phyloP scores from a whole-genome alignment of 2,329 filamentous ascomycete genomes.

The Chaetomiaceae sp. region DNA sequence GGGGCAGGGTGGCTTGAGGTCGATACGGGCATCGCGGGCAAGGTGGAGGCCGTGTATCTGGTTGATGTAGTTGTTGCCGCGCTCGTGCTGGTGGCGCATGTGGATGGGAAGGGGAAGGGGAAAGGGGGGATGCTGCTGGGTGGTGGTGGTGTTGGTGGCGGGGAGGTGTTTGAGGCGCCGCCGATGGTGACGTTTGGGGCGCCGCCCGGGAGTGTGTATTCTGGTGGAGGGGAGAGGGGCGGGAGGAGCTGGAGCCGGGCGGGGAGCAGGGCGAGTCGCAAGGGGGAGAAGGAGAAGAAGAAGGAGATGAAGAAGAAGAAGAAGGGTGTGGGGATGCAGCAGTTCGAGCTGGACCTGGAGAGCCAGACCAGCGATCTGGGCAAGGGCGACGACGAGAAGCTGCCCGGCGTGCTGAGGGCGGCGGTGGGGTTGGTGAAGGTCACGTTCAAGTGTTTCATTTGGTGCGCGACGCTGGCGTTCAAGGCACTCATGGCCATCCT shows the following conservation, averaged over 20 bases:
- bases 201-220: constrained; percentile 21
- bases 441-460: constrained; percentile 52
- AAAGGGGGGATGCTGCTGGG: not conserved
- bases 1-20: constrained; percentile 56
- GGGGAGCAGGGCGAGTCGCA: constrained; percentile 15
- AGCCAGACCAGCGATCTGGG: constrained; percentile 48
- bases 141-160: constrained; percentile 14
- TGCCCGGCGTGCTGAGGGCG: constrained; percentile 44
- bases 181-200: constrained; percentile 32
- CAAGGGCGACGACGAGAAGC: constrained; percentile 37
- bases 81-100: constrained; percentile 51
- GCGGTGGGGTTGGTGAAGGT: constrained; percentile 46
- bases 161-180: constrained; percentile 55
- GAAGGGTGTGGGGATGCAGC: constrained; percentile 40
- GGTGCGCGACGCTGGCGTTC: constrained; percentile 50
- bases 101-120: constrained; percentile 44
- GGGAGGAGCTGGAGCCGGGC: constrained; percentile 28
- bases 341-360: constrained; percentile 57
- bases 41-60: constrained; percentile 56
- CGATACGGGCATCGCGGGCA: constrained; percentile 53
- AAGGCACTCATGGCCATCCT: constrained; percentile 39
- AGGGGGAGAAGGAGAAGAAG: constrained; percentile 22
- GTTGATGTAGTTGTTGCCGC: constrained; percentile 57
- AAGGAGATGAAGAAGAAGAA: constrained; percentile 28
- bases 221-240: constrained; percentile 11